Evolutionary conservation across 352 stramenopile genomes (phyloP).

Genomic region (Halophytophthora polymorphica): DNA sequence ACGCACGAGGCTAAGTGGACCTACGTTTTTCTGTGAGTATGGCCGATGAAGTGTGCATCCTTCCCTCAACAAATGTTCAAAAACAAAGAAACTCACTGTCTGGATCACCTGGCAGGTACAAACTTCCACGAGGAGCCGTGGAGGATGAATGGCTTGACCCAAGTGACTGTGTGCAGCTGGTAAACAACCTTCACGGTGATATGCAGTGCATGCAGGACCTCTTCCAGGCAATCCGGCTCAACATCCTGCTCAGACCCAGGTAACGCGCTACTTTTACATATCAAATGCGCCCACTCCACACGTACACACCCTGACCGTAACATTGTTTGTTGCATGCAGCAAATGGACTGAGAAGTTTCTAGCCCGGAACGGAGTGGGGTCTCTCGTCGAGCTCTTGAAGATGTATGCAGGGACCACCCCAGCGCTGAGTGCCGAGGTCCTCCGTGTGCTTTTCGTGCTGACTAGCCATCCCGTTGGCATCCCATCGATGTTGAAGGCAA

Average conservation of each 20-base stretch:
- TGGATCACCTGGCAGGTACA: slow-evolving; percentile 25
- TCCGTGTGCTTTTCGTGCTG: slow-evolving; percentile 53
- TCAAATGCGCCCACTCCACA: neutral
- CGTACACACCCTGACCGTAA: neutral
- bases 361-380: slow-evolving; percentile 32
- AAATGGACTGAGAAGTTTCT: slow-evolving; percentile 60
- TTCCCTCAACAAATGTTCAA: neutral
- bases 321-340: slow-evolving; percentile 13
- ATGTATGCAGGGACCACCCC: slow-evolving; percentile 16
- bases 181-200: slow-evolving; percentile 36
- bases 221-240: slow-evolving; percentile 61
- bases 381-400: slow-evolving; percentile 38
- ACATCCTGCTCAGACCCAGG: slow-evolving; percentile 47
- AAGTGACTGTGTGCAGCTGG: slow-evolving; percentile 43
- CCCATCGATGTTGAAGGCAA: slow-evolving; percentile 24
- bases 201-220: slow-evolving; percentile 40
- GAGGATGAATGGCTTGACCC: slow-evolving; percentile 51
- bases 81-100: slow-evolving; percentile 1
- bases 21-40: slow-evolving; percentile 62
- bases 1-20: slow-evolving; percentile 64
- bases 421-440: slow-evolving; percentile 31
- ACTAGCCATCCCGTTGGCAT: slow-evolving; percentile 29
- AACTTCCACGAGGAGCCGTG: slow-evolving; percentile 31
- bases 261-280: slow-evolving; percentile 9
- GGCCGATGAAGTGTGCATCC: neutral